Evolutionary conservation across 2,329 filamentous ascomycete species (phyloP).

Genomic region (Phialophora expanda): DNA sequence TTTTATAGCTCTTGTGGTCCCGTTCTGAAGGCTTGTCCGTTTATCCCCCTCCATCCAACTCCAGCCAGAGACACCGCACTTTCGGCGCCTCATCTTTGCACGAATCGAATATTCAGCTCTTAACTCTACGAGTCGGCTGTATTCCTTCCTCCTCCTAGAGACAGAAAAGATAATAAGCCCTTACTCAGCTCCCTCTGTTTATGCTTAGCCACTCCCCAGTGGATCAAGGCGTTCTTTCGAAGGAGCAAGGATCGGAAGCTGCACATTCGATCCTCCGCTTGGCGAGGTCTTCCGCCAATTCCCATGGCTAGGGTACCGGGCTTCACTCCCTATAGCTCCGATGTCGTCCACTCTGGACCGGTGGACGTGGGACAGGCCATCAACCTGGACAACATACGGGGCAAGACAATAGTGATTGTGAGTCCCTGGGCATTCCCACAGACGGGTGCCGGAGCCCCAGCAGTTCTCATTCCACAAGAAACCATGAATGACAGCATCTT

Average conservation of each 20-base stretch:
- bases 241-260: background rate
- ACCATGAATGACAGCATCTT: background rate
- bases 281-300: background rate
- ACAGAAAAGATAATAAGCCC: background rate
- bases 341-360: constrained; percentile 25
- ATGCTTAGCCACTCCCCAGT: background rate
- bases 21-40: background rate
- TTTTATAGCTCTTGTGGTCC: background rate
- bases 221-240: background rate
- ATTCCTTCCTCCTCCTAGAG: background rate
- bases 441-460: background rate
- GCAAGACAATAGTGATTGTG: constrained; percentile 63
- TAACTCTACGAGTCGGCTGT: background rate
- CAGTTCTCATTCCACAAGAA: background rate
- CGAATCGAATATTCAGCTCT: background rate
- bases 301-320: background rate
- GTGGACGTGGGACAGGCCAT: constrained; percentile 29
- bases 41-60: no score
- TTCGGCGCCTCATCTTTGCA: background rate
- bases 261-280: background rate
- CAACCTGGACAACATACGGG: constrained; percentile 23
- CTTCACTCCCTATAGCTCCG: constrained; percentile 19
- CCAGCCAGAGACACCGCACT: background rate
- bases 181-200: background rate
- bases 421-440: background rate